These are phyloP conservation scores for Penicillium nordicum DNA, from an alignment of 2,329 filamentous ascomycete species.

Conservation along the genomic window DNA sequence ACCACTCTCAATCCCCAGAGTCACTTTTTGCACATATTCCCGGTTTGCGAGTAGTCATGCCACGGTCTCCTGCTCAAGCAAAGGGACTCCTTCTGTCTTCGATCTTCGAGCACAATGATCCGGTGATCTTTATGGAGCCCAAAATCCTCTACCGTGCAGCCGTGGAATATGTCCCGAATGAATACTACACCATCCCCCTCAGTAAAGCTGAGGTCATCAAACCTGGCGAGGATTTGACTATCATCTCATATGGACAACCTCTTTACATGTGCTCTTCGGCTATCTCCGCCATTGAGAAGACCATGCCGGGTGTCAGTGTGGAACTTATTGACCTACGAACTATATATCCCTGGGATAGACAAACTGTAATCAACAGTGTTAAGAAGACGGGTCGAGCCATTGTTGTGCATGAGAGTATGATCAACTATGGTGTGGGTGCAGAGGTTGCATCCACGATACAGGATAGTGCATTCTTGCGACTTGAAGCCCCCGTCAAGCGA, in stretches of 20 bases:
- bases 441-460: slow-evolving; percentile 87
- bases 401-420: slow-evolving; percentile 88
- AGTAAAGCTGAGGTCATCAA: slow-evolving; percentile 83
- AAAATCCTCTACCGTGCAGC: slow-evolving; percentile 90
- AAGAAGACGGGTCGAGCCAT: slow-evolving; percentile 81
- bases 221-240: slow-evolving; percentile 72
- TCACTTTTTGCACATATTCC: slow-evolving; percentile 84
- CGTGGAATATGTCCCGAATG: slow-evolving; percentile 83
- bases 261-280: slow-evolving; percentile 79
- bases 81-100: slow-evolving; percentile 78
- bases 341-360: slow-evolving; percentile 86
- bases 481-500: slow-evolving; percentile 81
- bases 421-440: slow-evolving; percentile 83
- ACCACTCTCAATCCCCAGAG: slow-evolving; percentile 89
- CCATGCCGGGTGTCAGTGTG: slow-evolving; percentile 65
- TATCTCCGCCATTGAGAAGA: slow-evolving; percentile 70
- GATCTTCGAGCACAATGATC: slow-evolving; percentile 74
- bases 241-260: slow-evolving; percentile 86
- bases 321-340: slow-evolving; percentile 87
- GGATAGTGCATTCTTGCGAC: slow-evolving; percentile 75
- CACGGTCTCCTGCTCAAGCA: slow-evolving; percentile 79
- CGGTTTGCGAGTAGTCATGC: slow-evolving; percentile 79
- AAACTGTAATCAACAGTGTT: slow-evolving; percentile 76
- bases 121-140: slow-evolving; percentile 89
- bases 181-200: slow-evolving; percentile 76